Conservation (phyloP, 441 rosid genomes). For the Brassica balearica region DNA sequence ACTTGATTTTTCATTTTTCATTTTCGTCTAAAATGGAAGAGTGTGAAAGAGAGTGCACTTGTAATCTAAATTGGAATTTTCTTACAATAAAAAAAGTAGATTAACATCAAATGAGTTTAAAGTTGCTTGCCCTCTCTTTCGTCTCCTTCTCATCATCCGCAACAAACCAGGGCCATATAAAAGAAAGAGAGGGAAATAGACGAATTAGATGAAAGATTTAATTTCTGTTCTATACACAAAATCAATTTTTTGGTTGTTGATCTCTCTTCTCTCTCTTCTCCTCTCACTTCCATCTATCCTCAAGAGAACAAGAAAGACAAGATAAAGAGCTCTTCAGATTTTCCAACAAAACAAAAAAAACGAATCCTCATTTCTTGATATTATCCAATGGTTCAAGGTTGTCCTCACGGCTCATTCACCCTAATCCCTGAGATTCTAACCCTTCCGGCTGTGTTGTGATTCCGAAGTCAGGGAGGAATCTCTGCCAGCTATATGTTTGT, state of each 20-base stretch:
- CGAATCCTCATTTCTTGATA: slow-evolving; percentile 30
- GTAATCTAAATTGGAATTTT: slow-evolving; percentile 10
- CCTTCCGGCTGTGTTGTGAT: slow-evolving; percentile 23
- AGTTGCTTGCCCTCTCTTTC: slow-evolving; percentile 1
- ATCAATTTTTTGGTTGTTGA: slow-evolving; percentile 36
- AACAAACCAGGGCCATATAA: slow-evolving; percentile 7
- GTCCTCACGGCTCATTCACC: slow-evolving; percentile 18
- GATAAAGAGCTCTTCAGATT: slow-evolving; percentile 37
- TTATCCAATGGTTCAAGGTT: slow-evolving; percentile 33
- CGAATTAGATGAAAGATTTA: slow-evolving; percentile 36
- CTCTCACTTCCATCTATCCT: slow-evolving; percentile 24
- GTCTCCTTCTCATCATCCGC: background rate
- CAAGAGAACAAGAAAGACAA: slow-evolving; percentile 21
- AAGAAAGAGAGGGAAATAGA: slow-evolving; percentile 28
- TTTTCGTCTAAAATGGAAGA: background rate
- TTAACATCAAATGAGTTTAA: slow-evolving; percentile 21
- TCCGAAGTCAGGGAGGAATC: background rate
- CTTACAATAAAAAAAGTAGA: slow-evolving; percentile 10
- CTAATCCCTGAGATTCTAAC: slow-evolving; percentile 30
- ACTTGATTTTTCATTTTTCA: background rate
- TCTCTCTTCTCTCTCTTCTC: slow-evolving; percentile 25
- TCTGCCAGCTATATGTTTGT: slow-evolving; percentile 8
- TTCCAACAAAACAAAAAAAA: slow-evolving; percentile 31
- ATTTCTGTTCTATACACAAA: slow-evolving; percentile 42
- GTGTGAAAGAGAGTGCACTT: background rate